phyloP scores from a whole-genome alignment of 805 yeast genomes.

The Suhomyces kilbournensis region DNA sequence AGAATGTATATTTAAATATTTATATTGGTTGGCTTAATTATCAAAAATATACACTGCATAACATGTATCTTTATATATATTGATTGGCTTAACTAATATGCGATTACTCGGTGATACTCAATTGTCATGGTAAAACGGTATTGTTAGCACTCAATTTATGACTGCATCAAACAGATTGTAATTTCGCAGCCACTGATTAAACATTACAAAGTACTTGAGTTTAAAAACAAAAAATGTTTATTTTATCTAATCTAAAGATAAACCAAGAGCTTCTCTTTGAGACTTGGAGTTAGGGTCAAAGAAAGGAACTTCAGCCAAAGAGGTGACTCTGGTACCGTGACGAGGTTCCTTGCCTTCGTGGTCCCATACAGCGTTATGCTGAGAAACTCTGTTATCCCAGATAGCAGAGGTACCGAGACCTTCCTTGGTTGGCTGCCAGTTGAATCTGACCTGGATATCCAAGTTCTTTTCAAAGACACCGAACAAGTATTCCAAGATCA shows the following conservation, averaged over 20 bases:
- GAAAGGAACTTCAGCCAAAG: constrained; percentile 53
- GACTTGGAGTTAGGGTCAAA: constrained; percentile 50
- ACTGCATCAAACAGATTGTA: no score
- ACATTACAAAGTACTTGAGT: no score
- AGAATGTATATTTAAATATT: no score
- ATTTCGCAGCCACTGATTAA: no score
- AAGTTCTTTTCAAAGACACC: constrained; percentile 15
- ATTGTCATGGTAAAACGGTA: no score
- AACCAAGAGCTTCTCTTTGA: constrained; percentile 52
- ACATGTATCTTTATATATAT: no score
- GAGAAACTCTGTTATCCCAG: constrained; percentile 59
- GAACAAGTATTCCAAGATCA: constrained; percentile 13
- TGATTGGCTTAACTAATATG: no score
- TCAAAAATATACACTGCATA: no score
- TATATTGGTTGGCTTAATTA: no score
- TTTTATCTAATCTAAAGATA: constrained; percentile 16
- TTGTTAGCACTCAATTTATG: no score
- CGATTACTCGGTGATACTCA: no score
- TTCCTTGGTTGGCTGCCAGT: constrained; percentile 15
- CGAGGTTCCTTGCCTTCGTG: constrained; percentile 44
- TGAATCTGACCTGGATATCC: constrained; percentile 18
- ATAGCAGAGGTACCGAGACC: constrained; percentile 38
- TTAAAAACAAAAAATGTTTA: no score
- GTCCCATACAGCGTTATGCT: constrained; percentile 55
- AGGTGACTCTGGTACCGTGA: constrained; percentile 50